Evolutionary conservation across 352 stramenopile genomes (phyloP).

Genomic region (Blastocystis hominis): DNA sequence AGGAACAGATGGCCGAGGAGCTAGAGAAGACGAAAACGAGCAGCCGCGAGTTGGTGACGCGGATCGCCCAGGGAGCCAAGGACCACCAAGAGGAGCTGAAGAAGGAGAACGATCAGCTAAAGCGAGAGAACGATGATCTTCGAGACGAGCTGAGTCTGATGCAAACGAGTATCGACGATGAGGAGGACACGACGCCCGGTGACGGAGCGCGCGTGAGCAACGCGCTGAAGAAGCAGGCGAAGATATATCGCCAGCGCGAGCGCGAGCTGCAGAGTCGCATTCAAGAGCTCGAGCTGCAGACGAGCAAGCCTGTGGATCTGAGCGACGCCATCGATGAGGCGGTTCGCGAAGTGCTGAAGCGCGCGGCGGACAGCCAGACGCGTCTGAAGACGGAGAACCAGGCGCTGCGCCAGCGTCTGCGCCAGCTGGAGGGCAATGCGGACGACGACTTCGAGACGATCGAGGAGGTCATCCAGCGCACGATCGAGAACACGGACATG

Average conservation of each 20-base stretch:
- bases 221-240: conserved; percentile 36
- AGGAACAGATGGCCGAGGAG: not conserved
- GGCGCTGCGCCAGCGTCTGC: not conserved
- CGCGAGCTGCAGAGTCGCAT: conserved; percentile 41
- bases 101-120: conserved; percentile 37
- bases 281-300: conserved; percentile 10
- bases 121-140: not conserved
- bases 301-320: not conserved
- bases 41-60: conserved; percentile 3
- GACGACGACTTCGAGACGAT: conserved; percentile 55
- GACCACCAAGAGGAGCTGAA: conserved; percentile 3
- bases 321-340: conserved; percentile 23
- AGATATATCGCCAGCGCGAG: conserved; percentile 38
- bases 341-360: conserved; percentile 32
- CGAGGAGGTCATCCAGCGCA: conserved; percentile 19
- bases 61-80: not conserved
- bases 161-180: not conserved
- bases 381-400: conserved; percentile 36
- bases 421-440: not conserved
- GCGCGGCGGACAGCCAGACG: conserved; percentile 23
- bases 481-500: conserved; percentile 9
- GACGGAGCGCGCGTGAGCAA: not conserved
- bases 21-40: not conserved
- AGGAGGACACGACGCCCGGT: not conserved
- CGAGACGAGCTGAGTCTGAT: not conserved